Evolutionary conservation across 371 early-diverging fungal species (phyloP), one percentile per base, ranked within the genome.

Genomic region (Circinella minor): DNA sequence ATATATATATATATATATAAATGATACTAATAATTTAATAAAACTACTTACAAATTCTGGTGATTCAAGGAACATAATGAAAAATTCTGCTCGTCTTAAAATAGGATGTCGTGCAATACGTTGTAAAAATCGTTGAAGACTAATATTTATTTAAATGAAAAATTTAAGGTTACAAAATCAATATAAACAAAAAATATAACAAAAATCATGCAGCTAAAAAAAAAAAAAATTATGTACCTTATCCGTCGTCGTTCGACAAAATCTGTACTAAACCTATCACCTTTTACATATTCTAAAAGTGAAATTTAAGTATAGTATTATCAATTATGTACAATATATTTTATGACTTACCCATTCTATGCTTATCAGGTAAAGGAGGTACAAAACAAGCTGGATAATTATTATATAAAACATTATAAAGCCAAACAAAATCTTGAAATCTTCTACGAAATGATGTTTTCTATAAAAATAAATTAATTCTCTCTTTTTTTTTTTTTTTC

Each of bases 371-470:
- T 39, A 97, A 80, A 20, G 99, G 96, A 59, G 98, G 96, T 0
- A 97, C 80, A 38, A 96, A 94, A 55, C 92, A 92, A 6, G 92
- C 92, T 18, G 94, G 91, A 78, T 83, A 93, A 67, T 93, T 90
- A 20, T 84, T 85, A 55, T 78, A 76, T 18, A 98, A 79, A 38
- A 88, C 89, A 62, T 88, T 84, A 71, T 95, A 89, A 47, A 98
- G 85, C 93, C 93, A 94, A 6, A 89, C 92, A 87, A 98, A 98
- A 77, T 98, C 99, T 76, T 94, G 94, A 81, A 93, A 98, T 59
- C 98, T 85, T 71, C 97, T 85, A 46, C 96, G 91, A 13, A 95
- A 90, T 43, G 74, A 73, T 47, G 59, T 36, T 48, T 51, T 72
- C 68, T 72, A 63, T 39, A 43, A 36, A 38, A 9, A 68, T 15